Evolutionary conservation across 495 filamentous ascomycete genomes (phyloP).

Genomic region (Talaromyces borbonicus): DNA sequence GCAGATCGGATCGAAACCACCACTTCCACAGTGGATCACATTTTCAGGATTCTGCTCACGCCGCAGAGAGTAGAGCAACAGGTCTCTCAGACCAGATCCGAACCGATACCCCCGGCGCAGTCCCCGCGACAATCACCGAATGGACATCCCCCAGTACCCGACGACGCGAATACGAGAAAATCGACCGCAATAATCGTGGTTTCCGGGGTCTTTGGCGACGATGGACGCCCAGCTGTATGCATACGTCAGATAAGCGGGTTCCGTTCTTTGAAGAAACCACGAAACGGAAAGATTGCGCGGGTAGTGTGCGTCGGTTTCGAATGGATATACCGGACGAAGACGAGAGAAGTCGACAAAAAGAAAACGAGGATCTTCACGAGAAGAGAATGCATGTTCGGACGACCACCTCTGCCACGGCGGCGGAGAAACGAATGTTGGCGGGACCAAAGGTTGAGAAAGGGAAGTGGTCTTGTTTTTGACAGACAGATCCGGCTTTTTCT

Average conservation of each 20-base stretch:
- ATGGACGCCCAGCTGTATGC: conserved; percentile 34
- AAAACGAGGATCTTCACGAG: neutral
- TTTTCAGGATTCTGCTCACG: too few species aligned
- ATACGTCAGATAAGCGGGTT: conserved; percentile 18
- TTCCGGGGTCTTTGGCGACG: conserved; percentile 36
- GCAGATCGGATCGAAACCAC: too few species aligned
- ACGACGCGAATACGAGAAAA: conserved; percentile 38
- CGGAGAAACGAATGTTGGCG: neutral
- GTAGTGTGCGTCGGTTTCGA: conserved; percentile 39
- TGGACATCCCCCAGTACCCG: conserved; percentile 41
- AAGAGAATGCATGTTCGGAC: neutral
- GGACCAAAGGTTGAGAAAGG: conserved; percentile 7
- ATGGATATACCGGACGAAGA: conserved; percentile 36
- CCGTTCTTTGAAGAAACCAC: conserved; percentile 36
- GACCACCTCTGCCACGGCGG: neutral
- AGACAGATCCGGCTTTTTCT: too few species aligned
- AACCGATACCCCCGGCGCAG: too few species aligned
- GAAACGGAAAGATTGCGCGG: conserved; percentile 30
- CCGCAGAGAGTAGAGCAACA: too few species aligned
- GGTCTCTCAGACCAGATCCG: too few species aligned
- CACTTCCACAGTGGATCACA: too few species aligned
- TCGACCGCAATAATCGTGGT: conserved; percentile 38
- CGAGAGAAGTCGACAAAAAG: neutral
- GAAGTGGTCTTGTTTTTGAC: conserved; percentile 7
- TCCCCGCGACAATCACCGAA: conserved; percentile 37